Base-by-base conservation (phyloP, 2,329 filamentous ascomycete genomes). In the Phaeosphaeria sp. region DNA sequence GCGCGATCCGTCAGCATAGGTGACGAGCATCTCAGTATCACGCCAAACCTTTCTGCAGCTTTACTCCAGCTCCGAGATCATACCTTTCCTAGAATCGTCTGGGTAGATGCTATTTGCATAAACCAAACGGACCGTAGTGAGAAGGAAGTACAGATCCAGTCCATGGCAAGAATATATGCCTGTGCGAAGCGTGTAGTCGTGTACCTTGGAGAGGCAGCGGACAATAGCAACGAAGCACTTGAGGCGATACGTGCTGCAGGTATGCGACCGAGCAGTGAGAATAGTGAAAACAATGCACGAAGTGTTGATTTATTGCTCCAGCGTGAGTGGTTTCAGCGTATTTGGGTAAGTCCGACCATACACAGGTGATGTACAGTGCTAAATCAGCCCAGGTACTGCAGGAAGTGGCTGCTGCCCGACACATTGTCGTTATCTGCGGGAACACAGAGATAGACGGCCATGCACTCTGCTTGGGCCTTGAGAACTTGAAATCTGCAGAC, bases 371-470 rank as follows among this genome's bases (percentile, higher is more conserved):
- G 47, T 2, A 13, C 18, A 6, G 6, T 46, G 7, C n/a, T 20
- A 18, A 23, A 25, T 43, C 6, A 52, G 18, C 18, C 15, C 48
- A 63, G 60, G 33, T 63, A 13, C 50, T 65, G 17, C 63, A 63
- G 42, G 60, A 65, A 46, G 58, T 65, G 23, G 60, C 60, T 25
- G 59, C 62, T 22, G 62, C 60, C 43, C 56, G 56, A 41, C 54
- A 56, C 44, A 27, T 62, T 18, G 23, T 53, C 23, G 47, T 62
- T n/a, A 55, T 36, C n/a, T 61, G 58, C 57, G 63, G 58, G 15
- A 13, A 43, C 6, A 25, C 48, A 18, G 51, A 56, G 22, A 59
- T 63, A 21, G 55, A 63, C 46, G 63, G 60, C 33, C 44, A 63
- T 30, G 53, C 52, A 11, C 59, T 65, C 41, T 60, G 59, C 21